Evolutionary conservation across 2,329 filamentous ascomycete species (phyloP), one percentile per base, ranked within the genome.

Genomic region (Ploettnerulaceae sp.): DNA sequence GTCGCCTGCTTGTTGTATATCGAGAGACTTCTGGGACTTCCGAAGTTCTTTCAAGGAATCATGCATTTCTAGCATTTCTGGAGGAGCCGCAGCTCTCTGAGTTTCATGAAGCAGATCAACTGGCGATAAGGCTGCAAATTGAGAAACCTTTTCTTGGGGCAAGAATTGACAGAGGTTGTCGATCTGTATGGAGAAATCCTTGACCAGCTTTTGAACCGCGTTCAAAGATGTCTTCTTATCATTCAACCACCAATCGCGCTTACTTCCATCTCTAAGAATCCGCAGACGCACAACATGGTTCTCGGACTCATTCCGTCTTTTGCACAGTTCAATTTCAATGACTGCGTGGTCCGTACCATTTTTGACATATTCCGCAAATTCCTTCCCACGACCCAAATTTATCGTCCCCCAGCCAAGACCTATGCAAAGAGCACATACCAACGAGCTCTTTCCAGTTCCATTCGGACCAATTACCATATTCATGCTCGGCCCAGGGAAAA

Each of bases 381-480:
- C 82, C 59, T 86, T 89, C 5, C 90, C 89, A 51, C 93, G 83
- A 12, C 91, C 93, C 12, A 98, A 76, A 59, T 90, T 80, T 66
- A 84, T 79, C 18, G 90, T 82, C 24, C 81, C 78, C 73, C 85
- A 96, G 37, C 93, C 93, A 20, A 98, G 71, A 2, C 93, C 93
- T 11, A 98, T 70, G 62, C 93, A 97, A 57, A 98, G 95, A 34
- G 93, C 93, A 67, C 93, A 98, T 33, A 98, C 91, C 20, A 98
- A 74, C 0, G 93, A 96, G 68, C 91, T 97, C 69, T 98, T 98
- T 45, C 93, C 93, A 0, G 93, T 97, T 25, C 93, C 93, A 61
- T 98, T 98, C n/a, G 93, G 93, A 0, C 93, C 93, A 57, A 98
- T 95, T 43, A 98, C 84, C 91, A 98, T 97, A 65, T 98, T 98